Evolutionary conservation across 2,329 filamentous ascomycete species (phyloP), one percentile per base, ranked within the genome.

Genomic region (Cercospora berteroae): DNA sequence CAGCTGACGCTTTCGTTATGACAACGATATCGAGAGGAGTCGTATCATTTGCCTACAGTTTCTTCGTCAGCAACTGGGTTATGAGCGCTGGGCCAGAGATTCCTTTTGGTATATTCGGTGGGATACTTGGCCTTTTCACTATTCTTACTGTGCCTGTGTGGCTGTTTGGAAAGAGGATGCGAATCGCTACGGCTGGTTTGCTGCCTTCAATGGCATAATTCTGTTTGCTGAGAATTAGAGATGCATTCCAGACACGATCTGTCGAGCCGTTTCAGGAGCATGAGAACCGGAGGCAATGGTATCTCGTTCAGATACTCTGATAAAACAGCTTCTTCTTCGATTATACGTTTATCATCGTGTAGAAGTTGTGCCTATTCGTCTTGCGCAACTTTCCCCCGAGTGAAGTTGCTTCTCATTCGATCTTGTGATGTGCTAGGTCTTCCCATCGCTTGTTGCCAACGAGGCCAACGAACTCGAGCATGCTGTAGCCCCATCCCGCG

Each of bases 1-100:
- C 82, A 0, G 81, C 81, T 1, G 84, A 87, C 69, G 86, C 84
- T 71, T 86, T 87, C 69, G 83, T 84, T 12, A 82, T 84, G 60
- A 81, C 86, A 0, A 85, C 84, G 1, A 81, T 81, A 33, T 74
- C 83, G 16, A 79, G 84, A 3, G 79, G 83, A 10, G 74, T 85
- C 5, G 80, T 87, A 8, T 79, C 81, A 0, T 87, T 87, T 70
- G 80, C 83, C 0, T 87, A 84, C 84, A 84, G 83, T 0, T 86
- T 86, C 64, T 86, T 87, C 55, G 81, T 83, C 0, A 79, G 80
- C 2, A 76, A 80, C 4, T 87, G 84, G 85, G 78, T 85, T 0
- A 70, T 76, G 1, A 58, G 75, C 0, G 74, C 72, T 0, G 85
- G 85, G 0, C 70, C 80, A 1, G 80, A 84, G 0, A 75, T 84